Evolutionary conservation across 2,329 filamentous ascomycete species (phyloP), one percentile per base, ranked within the genome.

Genomic region (Sporothrix protearum): DNA sequence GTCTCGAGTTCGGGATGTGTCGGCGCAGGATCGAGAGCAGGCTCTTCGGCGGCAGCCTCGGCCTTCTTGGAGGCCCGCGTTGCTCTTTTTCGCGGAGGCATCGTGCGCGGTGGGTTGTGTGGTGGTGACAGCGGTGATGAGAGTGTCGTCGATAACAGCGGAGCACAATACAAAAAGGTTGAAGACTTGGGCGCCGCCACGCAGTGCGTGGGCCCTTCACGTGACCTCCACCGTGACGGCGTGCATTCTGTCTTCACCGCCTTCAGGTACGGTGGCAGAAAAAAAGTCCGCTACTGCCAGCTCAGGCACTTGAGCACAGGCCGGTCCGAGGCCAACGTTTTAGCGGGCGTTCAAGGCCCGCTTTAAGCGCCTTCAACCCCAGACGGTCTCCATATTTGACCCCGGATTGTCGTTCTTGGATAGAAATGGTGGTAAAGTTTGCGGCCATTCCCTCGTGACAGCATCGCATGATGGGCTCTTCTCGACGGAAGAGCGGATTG

Each of bases 1-100:
- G 55, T n/a, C 39, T 16, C 55, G 9, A 30, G 55, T 19, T 55
- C 49, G 22, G 49, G 49, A 12, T 39, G 66, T 30, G 49, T 33
- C 22, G 51, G 25, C 22, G 55, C 42, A 22, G 66, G 33, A n/a
- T 69, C 66, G 25, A 14, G 33, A 14, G 47, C 61, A 9, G 55
- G 53, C 10, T 63, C 53, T 36, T 39, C 70, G 1, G 53, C 70
- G 9, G 42, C 61, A 0, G 51, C 64, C 55, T 72, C 68, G 19
- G 68, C 71, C 68, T 71, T 63, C 53, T 72, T 72, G 12, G 71
- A 70, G 36, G 71, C 71, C n/a, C 68, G 12, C 3, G 68, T 72
- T 9, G 55, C 30, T 61, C 71, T 49, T 61, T 68, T 69, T 64
- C 55, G 51, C 42, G 68, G 71, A 12, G 71, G 71, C 71, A 72